Evolutionary conservation across 768 basidiomycete genomes (phyloP).

Genomic region (Boletus barrowsii): DNA sequence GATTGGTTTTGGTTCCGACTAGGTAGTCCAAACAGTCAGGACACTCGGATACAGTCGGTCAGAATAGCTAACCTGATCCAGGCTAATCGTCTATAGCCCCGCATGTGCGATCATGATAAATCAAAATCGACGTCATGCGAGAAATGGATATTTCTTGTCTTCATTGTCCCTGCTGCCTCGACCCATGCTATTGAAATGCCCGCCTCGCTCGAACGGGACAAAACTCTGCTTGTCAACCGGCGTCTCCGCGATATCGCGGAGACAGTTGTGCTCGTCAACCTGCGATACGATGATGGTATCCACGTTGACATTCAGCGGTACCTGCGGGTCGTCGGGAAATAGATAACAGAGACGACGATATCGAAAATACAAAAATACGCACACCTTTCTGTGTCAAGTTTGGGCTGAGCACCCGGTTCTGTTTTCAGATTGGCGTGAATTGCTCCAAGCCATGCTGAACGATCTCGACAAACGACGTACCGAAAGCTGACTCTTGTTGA

Average conservation of each 20-base stretch:
- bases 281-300: conserved; percentile 32
- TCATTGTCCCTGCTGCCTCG: conserved; percentile 17
- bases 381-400: conserved; percentile 21
- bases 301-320: conserved; percentile 32
- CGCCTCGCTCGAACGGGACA: conserved; percentile 11
- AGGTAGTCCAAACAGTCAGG: too few species aligned
- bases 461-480: conserved; percentile 8
- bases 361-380: conserved; percentile 2
- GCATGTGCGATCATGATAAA: too few species aligned
- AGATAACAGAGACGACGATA: not conserved
- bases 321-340: not conserved
- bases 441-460: not conserved
- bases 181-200: conserved; percentile 10
- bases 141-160: conserved; percentile 13
- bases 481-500: conserved; percentile 20
- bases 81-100: not conserved
- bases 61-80: too few species aligned
- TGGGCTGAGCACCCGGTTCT: conserved; percentile 26
- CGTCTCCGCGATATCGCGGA: conserved; percentile 16
- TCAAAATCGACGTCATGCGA: conserved; percentile 6
- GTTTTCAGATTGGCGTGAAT: not conserved
- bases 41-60: too few species aligned
- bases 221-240: conserved; percentile 1
- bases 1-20: too few species aligned
- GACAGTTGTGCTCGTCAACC: conserved; percentile 25